Evolutionary conservation across 768 basidiomycete species (phyloP).

Genomic region (Glaciozyma antarctica): DNA sequence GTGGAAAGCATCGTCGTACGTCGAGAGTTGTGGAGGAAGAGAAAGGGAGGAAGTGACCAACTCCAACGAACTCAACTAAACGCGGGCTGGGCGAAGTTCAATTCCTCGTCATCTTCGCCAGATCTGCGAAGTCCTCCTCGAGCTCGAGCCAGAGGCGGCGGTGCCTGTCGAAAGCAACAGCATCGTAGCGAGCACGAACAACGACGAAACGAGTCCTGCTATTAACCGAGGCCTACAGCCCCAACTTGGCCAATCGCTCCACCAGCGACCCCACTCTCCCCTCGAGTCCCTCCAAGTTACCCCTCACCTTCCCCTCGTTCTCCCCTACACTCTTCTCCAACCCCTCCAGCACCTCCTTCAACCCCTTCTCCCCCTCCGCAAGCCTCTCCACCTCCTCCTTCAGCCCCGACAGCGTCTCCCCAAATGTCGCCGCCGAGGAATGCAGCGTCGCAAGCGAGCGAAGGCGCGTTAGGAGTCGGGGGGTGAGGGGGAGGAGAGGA

Average conservation of each 20-base stretch:
- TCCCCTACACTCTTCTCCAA: constrained; percentile 68
- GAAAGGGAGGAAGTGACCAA: no score
- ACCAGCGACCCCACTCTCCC: constrained; percentile 43
- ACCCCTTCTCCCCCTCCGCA: constrained; percentile 55
- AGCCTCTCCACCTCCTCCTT: constrained; percentile 64
- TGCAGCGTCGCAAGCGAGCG: constrained; percentile 76
- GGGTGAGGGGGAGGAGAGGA: constrained; percentile 42
- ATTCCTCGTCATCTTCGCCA: no score
- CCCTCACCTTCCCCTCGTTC: constrained; percentile 60
- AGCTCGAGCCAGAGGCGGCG: no score
- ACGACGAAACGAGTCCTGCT: no score
- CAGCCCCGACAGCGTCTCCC: constrained; percentile 54
- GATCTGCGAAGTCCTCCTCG: no score
- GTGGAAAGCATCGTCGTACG: no score
- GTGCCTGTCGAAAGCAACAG: no score
- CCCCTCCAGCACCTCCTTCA: constrained; percentile 57
- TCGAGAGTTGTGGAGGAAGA: no score
- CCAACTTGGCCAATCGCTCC: not conserved
- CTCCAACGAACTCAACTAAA: no score
- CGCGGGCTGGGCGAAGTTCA: no score
- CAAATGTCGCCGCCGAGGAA: constrained; percentile 67
- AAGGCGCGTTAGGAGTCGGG: constrained; percentile 79
- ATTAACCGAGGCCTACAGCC: no score
- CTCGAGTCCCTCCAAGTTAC: constrained; percentile 56
- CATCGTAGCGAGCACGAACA: no score